Evolutionary conservation across 257 asterid genomes (phyloP).

Genomic region (Solanum corneliomulleri): DNA sequence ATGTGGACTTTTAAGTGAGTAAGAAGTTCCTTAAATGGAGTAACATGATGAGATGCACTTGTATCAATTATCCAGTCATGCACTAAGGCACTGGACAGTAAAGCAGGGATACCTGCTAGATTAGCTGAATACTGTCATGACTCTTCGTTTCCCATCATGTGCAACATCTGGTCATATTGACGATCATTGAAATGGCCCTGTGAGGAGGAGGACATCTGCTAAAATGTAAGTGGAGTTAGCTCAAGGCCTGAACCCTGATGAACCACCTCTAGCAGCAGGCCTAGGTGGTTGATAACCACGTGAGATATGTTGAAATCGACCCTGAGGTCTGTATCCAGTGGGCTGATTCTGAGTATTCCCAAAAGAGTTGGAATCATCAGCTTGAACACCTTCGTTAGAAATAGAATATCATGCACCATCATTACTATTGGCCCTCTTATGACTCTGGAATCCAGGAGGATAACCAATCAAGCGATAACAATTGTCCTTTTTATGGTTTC

Average conservation of each 20-base stretch:
- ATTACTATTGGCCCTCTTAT: neutral
- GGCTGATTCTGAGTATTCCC: neutral
- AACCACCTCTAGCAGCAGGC: neutral
- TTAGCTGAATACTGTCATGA: neutral
- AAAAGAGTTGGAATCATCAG: neutral
- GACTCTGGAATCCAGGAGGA: neutral
- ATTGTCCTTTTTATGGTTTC: neutral
- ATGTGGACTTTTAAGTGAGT: neutral
- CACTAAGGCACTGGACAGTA: neutral
- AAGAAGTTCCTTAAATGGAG: neutral
- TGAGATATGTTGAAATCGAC: neutral
- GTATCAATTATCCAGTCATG: neutral
- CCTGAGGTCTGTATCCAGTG: neutral
- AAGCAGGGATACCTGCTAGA: neutral
- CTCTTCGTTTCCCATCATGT: neutral
- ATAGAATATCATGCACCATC: neutral
- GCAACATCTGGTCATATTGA: neutral
- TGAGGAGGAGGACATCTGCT: neutral
- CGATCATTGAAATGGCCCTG: neutral
- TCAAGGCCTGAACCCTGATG: neutral
- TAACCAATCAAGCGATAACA: neutral
- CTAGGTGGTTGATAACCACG: neutral
- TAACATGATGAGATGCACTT: neutral
- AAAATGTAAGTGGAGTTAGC: neutral
- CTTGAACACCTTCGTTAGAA: neutral